Evolutionary conservation across 345 rosid genomes (phyloP).

Genomic region (Pugionium cornutum): DNA sequence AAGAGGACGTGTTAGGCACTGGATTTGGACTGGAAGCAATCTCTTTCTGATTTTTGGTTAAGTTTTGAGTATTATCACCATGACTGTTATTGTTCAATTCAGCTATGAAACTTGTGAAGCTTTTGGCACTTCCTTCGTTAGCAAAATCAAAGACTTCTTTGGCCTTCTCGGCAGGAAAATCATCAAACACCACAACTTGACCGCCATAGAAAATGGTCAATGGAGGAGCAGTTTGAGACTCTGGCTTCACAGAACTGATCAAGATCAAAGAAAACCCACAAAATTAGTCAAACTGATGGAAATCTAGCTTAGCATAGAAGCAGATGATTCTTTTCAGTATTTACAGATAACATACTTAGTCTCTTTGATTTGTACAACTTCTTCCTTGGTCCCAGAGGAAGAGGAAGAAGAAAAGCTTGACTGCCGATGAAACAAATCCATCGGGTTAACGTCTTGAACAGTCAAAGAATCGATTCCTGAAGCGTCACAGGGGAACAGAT

Average conservation of each 20-base stretch:
- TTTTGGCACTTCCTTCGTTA: constrained; percentile 48
- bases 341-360: constrained; percentile 40
- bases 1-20: constrained; percentile 38
- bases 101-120: constrained; percentile 6
- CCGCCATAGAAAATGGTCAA: constrained; percentile 88
- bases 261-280: constrained; percentile 16
- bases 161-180: constrained; percentile 74
- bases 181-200: constrained; percentile 68
- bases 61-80: constrained; percentile 30
- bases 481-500: constrained; percentile 54
- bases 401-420: constrained; percentile 47
- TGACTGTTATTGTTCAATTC: constrained; percentile 13
- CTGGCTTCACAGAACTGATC: constrained; percentile 35
- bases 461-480: constrained; percentile 13
- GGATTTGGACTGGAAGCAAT: constrained; percentile 36
- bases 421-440: constrained; percentile 61
- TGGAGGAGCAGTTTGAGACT: constrained; percentile 47
- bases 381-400: constrained; percentile 43
- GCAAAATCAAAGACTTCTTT: constrained; percentile 73
- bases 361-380: constrained; percentile 39
- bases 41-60: constrained; percentile 35
- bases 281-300: constrained; percentile 14
- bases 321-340: not conserved
- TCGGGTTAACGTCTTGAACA: constrained; percentile 44
- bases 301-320: not conserved